phyloP scores from a whole-genome alignment of 768 basidiomycete genomes.

The Scleroderma bovista region DNA sequence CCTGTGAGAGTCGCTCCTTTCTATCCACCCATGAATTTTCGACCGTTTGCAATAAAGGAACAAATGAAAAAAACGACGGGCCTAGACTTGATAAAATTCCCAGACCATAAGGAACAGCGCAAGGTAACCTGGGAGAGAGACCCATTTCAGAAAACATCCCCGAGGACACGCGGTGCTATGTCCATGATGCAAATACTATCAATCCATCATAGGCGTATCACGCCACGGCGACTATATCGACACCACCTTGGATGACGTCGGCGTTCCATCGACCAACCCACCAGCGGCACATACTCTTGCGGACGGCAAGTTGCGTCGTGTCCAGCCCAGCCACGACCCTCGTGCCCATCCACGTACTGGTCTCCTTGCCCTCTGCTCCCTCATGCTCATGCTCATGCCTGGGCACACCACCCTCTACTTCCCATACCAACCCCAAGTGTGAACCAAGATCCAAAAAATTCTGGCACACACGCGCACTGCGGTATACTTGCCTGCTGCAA shows the following conservation, averaged over 20 bases:
- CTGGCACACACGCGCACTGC: constrained; percentile 41
- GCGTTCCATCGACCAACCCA: constrained; percentile 53
- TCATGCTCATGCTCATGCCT: not conserved
- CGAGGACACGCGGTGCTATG: not conserved
- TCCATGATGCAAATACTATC: not conserved
- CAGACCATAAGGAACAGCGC: too few species aligned
- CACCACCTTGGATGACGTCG: not conserved
- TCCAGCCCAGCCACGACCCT: constrained; percentile 44
- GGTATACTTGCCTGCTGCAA: constrained; percentile 65
- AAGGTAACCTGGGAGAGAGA: too few species aligned
- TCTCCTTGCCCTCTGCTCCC: constrained; percentile 19
- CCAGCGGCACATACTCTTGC: constrained; percentile 57
- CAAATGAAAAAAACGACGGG: not conserved
- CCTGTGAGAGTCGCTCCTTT: too few species aligned
- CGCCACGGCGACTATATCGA: not conserved
- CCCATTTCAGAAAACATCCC: not conserved
- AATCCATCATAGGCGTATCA: not conserved
- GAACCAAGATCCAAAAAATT: constrained; percentile 42
- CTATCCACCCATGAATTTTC: not conserved
- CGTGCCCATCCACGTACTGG: constrained; percentile 41
- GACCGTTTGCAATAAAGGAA: not conserved
- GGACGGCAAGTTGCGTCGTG: constrained; percentile 37
- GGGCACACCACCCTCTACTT: constrained; percentile 32
- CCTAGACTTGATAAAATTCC: not conserved
- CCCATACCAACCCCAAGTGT: constrained; percentile 39